These are phyloP conservation scores for Purpureocillium takamizusanense DNA, from an alignment of 2,329 filamentous ascomycete genomes.

Conservation along the genomic window DNA sequence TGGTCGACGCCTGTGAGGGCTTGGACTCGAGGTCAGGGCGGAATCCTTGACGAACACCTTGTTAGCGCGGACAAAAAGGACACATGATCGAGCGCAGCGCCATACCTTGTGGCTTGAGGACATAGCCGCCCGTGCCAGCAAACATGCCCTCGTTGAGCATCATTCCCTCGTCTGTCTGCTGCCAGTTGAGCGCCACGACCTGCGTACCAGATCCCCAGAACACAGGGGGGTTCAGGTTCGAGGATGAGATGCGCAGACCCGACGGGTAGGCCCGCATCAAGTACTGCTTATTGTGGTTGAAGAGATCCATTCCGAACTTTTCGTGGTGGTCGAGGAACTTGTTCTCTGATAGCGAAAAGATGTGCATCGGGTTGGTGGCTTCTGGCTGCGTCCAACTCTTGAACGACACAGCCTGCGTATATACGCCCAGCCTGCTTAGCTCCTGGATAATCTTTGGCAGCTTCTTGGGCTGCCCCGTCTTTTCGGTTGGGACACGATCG, in stretches of 20 bases:
- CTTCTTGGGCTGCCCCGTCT: constrained; percentile 31
- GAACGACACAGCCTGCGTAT: constrained; percentile 77
- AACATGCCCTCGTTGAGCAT: constrained; percentile 97
- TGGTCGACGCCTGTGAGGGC: constrained; percentile 15
- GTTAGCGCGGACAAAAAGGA: no score
- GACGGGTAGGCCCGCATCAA: constrained; percentile 87
- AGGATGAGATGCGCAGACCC: constrained; percentile 71
- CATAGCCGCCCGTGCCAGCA: constrained; percentile 70
- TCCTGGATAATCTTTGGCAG: constrained; percentile 59
- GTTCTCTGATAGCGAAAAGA: constrained; percentile 59
- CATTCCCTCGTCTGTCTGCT: constrained; percentile 82
- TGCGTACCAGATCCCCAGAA: constrained; percentile 89
- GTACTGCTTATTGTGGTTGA: constrained; percentile 72
- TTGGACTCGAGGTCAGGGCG: constrained; percentile 15
- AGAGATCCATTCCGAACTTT: constrained; percentile 44
- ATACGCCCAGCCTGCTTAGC: constrained; percentile 69
- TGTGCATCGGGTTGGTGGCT: constrained; percentile 54
- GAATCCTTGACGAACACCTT: constrained; percentile 19
- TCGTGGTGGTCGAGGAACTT: constrained; percentile 53
- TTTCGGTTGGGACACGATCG: constrained; percentile 30
- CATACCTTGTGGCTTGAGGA: constrained; percentile 68
- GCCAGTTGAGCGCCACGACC: constrained; percentile 90
- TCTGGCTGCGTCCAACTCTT: constrained; percentile 67
- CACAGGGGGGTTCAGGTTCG: constrained; percentile 74
- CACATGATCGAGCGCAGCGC: not conserved